phyloP scores from a whole-genome alignment of 306 rosid species.

The Vicia villosa region DNA sequence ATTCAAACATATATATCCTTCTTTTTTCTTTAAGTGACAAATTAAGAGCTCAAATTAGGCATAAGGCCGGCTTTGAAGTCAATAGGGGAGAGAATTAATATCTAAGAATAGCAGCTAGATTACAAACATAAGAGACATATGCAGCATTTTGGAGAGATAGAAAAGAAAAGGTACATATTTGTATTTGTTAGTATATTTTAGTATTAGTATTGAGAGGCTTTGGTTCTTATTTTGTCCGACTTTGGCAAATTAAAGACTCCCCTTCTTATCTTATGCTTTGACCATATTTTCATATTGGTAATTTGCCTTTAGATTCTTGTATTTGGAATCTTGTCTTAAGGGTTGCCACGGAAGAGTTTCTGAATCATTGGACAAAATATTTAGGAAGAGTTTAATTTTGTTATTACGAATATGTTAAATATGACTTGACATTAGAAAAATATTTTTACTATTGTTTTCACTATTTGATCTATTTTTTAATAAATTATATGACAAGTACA shows the following conservation, averaged over 20 bases:
- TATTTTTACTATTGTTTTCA: no score
- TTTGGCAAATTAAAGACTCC: conserved; percentile 2
- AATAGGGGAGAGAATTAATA: background rate
- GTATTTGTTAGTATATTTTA: background rate
- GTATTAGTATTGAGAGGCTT: conserved; percentile 2
- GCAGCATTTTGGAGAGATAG: background rate
- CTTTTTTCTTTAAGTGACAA: background rate
- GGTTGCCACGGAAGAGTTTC: no score
- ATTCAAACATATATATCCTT: background rate
- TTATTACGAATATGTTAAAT: background rate
- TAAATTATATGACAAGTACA: no score
- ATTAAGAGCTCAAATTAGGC: conserved; percentile 27
- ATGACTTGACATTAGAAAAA: background rate
- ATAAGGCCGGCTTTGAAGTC: conserved; percentile 56
- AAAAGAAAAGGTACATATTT: conserved; percentile 9
- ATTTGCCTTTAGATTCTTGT: no score
- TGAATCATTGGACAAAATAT: no score
- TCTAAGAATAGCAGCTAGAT: background rate
- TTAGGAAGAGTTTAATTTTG: background rate
- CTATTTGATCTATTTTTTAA: no score
- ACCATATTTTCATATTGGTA: background rate
- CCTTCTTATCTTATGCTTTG: background rate
- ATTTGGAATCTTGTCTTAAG: background rate
- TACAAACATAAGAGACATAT: conserved; percentile 23
- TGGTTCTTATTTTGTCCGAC: conserved; percentile 16